Evolutionary conservation across 768 basidiomycete species (phyloP).

Genomic region (Baorangia bicolor): DNA sequence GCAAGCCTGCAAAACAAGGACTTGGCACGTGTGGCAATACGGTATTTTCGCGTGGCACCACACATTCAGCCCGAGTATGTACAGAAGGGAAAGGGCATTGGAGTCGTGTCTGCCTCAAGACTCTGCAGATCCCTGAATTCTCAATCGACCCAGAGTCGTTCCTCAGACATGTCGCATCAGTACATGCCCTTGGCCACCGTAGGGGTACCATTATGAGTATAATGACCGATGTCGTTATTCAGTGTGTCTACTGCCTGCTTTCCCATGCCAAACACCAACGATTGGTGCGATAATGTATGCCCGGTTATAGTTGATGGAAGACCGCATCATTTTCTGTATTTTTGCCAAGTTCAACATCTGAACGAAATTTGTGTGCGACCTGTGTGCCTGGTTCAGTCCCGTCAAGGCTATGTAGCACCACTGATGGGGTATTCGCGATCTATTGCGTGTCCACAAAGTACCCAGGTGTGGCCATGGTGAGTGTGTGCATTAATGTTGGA

Average conservation of each 20-base stretch:
- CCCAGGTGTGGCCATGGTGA: not conserved
- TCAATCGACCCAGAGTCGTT: not conserved
- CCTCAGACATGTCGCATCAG: not conserved
- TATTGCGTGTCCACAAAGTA: too few relatives aligned
- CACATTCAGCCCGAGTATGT: not conserved
- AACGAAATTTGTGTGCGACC: not conserved
- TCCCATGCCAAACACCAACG: not conserved
- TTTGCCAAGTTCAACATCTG: not conserved
- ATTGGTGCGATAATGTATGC: not conserved
- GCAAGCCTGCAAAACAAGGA: constrained; percentile 4
- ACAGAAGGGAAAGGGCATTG: too few relatives aligned
- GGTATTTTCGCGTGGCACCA: not conserved
- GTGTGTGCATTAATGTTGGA: not conserved
- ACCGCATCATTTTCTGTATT: too few relatives aligned
- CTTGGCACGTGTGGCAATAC: constrained; percentile 17
- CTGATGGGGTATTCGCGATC: too few relatives aligned
- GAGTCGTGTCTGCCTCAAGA: too few relatives aligned
- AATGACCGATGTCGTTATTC: not conserved
- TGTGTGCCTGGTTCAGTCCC: not conserved
- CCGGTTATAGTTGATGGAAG: not conserved
- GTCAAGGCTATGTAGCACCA: too few relatives aligned
- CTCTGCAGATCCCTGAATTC: not conserved
- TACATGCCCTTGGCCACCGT: not conserved
- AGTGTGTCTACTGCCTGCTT: not conserved
- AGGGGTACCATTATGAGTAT: not conserved